phyloP scores from a whole-genome alignment of 2,329 filamentous ascomycete genomes.

The Sarocladiaceae sp. region DNA sequence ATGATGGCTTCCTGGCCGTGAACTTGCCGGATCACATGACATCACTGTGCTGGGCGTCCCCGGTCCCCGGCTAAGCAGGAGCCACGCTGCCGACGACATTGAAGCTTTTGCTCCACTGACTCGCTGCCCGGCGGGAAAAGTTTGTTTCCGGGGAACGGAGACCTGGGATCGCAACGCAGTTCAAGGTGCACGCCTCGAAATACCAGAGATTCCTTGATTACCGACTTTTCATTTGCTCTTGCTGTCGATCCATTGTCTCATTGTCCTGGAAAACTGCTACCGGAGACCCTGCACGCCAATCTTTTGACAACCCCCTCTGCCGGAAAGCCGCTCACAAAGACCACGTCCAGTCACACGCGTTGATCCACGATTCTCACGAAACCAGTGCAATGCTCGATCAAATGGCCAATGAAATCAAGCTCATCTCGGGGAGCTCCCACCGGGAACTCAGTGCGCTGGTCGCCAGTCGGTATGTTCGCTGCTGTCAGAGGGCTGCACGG shows the following conservation, averaged over 20 bases:
- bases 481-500: slow-evolving; percentile 4
- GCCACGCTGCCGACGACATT: slow-evolving; percentile 1
- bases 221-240: background rate
- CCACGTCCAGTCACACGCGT: background rate
- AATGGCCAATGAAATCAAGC: slow-evolving; percentile 49
- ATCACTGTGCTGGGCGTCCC: background rate
- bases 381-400: slow-evolving; percentile 28
- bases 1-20: too few relatives aligned
- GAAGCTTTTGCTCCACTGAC: slow-evolving; percentile 9
- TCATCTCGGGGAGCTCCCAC: slow-evolving; percentile 44
- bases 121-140: slow-evolving; percentile 9
- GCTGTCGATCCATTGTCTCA: too few relatives aligned
- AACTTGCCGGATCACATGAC: slow-evolving; percentile 8
- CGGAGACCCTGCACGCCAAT: too few relatives aligned
- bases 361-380: too few relatives aligned
- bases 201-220: background rate
- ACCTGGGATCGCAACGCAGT: slow-evolving; percentile 4
- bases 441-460: slow-evolving; percentile 40
- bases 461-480: slow-evolving; percentile 33
- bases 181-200: background rate
- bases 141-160: slow-evolving; percentile 9
- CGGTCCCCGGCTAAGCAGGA: slow-evolving; percentile 6
- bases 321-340: slow-evolving; percentile 5
- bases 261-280: too few relatives aligned
- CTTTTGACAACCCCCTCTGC: too few relatives aligned